Percentiles rank a stretch among this genome's conserved stretches.
Conservation (phyloP, 164 flowering plant genomes). For the Nelumbo lutea region DNA sequence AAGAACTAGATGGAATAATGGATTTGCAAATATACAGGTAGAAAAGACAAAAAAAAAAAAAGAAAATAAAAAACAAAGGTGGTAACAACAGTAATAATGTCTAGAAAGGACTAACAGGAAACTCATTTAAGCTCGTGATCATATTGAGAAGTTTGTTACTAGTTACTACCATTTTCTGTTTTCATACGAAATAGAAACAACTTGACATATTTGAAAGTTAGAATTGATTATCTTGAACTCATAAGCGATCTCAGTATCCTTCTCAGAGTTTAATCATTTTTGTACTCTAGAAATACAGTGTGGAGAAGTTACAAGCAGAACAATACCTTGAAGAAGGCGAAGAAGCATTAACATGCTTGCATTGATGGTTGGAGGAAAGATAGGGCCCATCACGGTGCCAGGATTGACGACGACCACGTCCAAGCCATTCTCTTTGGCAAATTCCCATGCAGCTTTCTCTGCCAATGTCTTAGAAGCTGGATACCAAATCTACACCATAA, state of each 20-base stretch:
- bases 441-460: conserved; percentile 89
- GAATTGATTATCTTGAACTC: too few relatives aligned
- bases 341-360: conserved; percentile 80
- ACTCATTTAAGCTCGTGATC: too few relatives aligned
- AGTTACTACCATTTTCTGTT: too few relatives aligned
- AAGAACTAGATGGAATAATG: not conserved
- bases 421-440: conserved; percentile 62
- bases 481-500: conserved; percentile 65
- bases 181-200: too few relatives aligned
- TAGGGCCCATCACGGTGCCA: conserved; percentile 86
- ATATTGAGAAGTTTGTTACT: too few relatives aligned
- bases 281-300: not conserved
- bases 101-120: too few relatives aligned
- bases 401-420: conserved; percentile 86
- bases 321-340: conserved; percentile 73
- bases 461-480: conserved; percentile 78
- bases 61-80: not conserved
- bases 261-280: not conserved
- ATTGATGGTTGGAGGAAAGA: conserved; percentile 62
- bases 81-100: not conserved
- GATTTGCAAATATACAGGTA: too few relatives aligned
- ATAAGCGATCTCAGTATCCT: not conserved
- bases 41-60: not conserved
- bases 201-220: too few relatives aligned
- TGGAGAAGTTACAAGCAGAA: not conserved